Evolutionary conservation across 768 basidiomycete species (phyloP).

Genomic region (Cyclocybe aegerita): DNA sequence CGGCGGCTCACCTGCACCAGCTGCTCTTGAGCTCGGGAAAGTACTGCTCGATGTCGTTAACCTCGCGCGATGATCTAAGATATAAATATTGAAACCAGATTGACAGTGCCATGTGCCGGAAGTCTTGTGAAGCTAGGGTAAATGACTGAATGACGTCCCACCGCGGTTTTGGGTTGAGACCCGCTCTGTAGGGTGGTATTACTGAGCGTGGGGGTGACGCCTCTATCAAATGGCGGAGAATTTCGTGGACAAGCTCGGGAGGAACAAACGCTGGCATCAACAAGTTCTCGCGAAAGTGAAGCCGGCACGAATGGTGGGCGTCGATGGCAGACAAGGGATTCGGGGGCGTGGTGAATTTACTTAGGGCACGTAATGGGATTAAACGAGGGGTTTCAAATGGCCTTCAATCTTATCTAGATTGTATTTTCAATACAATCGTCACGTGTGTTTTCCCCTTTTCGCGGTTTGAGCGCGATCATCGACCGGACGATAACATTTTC

Average conservation of each 20-base stretch:
- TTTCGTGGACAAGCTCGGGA: conserved; percentile 32
- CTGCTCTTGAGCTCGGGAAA: conserved; percentile 22
- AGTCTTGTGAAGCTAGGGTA: conserved; percentile 28
- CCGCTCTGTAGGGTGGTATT: conserved; percentile 5
- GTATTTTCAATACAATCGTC: too few relatives aligned
- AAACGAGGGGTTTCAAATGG: too few relatives aligned
- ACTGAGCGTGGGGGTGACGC: conserved; percentile 1
- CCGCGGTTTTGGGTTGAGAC: conserved; percentile 20
- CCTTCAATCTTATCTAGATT: too few relatives aligned
- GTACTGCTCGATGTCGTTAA: conserved; percentile 16
- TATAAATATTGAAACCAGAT: conserved; percentile 34
- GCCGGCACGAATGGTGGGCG: not conserved
- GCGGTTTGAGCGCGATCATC: too few relatives aligned
- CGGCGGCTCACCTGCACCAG: conserved; percentile 19
- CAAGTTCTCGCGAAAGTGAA: not conserved
- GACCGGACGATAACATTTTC: too few relatives aligned
- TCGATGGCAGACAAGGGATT: not conserved
- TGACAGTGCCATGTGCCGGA: conserved; percentile 25
- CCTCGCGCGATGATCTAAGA: conserved; percentile 20
- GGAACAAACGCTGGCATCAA: conserved; percentile 18
- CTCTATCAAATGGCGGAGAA: conserved; percentile 23
- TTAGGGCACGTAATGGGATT: too few relatives aligned
- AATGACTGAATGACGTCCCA: conserved; percentile 28
- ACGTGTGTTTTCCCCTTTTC: too few relatives aligned
- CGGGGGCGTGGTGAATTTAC: too few relatives aligned